Percentiles rank a stretch among this genome's conserved stretches.
Evolutionary conservation across 805 yeast species (phyloP).

Genomic region (Yamadazyma nakazawae): DNA sequence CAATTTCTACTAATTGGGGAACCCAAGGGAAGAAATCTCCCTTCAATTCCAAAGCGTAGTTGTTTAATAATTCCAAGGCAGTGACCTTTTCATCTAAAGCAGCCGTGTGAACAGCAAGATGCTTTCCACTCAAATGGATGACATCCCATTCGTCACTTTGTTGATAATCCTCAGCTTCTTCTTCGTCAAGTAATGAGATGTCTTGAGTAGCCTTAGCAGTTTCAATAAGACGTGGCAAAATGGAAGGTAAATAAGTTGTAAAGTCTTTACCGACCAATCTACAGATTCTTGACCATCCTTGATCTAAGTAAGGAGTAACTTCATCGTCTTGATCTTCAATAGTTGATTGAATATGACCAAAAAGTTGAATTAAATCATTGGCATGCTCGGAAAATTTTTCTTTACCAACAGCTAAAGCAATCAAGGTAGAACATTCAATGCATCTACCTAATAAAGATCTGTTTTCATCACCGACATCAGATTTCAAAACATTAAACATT

Average conservation of each 20-base stretch:
- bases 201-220: constrained; percentile 91
- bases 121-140: constrained; percentile 84
- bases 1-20: constrained; percentile 73
- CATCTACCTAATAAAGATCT: constrained; percentile 85
- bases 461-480: constrained; percentile 77
- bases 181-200: constrained; percentile 83
- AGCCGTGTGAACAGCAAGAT: constrained; percentile 92
- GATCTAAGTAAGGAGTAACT: constrained; percentile 79
- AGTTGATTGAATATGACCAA: constrained; percentile 66
- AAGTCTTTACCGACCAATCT: constrained; percentile 81
- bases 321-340: constrained; percentile 76
- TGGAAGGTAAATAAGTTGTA: constrained; percentile 75
- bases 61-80: constrained; percentile 83
- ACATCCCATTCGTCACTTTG: constrained; percentile 95
- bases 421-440: constrained; percentile 91
- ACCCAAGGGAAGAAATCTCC: constrained; percentile 83
- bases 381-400: constrained; percentile 80
- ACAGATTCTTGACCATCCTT: constrained; percentile 95
- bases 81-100: constrained; percentile 89
- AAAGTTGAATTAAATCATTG: constrained; percentile 66
- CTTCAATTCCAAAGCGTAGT: constrained; percentile 81
- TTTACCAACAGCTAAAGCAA: constrained; percentile 92
- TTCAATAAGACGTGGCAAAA: constrained; percentile 81
- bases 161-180: constrained; percentile 75
- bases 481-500: constrained; percentile 69